Base-by-base conservation (phyloP, 371 early-diverging fungal species). In the Rhizopus microsporus region DNA sequence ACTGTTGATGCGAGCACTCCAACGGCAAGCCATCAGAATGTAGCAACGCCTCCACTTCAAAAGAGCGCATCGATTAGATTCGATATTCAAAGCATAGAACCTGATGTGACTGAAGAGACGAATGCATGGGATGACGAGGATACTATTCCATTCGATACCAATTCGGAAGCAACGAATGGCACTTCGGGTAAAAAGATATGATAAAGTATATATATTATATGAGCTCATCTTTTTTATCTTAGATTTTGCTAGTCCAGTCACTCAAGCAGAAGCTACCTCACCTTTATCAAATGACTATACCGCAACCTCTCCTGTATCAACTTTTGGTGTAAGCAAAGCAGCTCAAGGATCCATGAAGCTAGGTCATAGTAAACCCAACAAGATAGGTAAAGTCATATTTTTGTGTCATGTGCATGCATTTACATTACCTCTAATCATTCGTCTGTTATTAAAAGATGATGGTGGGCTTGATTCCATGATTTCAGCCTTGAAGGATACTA, bases 81-180 rank as follows among this genome's bases (percentile, higher is more conserved):
- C 30, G 42, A 42, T 30, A n/a, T 37, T 12, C 54, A 54, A 33
- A 40, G 46, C 29, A 46, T 46, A 46, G 46, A 46, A 46, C 46
- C 46, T 46, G 8, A 46, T 46, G 30, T 37, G 38, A 13, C 29
- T 23, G 46, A 46, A 12, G 30, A 32, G 50, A 23, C 50, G 39
- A 39, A 5, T 43, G 31, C 75, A 2, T 81, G 76, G 78, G 77
- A 71, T 44, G 57, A 77, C 44, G 74, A 70, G 53, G 63, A 69
- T 32, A 54, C 38, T 37, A 34, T n/a, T 10, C 53, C 57, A 10
- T 56, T 60, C 44, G 66, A 57, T 29, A 53, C 53, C 49, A 42
- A 34, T 16, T 48, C 50, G 13, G 51, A 32, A 15, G 33, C 49
- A n/a, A 30, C 46, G 1, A 69, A 72, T n/a, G 69, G 75, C 49